A percentile compares a stretch with the other conserved stretches of the same genome.
phyloP scores from a whole-genome alignment of 371 early-diverging fungal species.

The Sporodiniella umbellata region DNA sequence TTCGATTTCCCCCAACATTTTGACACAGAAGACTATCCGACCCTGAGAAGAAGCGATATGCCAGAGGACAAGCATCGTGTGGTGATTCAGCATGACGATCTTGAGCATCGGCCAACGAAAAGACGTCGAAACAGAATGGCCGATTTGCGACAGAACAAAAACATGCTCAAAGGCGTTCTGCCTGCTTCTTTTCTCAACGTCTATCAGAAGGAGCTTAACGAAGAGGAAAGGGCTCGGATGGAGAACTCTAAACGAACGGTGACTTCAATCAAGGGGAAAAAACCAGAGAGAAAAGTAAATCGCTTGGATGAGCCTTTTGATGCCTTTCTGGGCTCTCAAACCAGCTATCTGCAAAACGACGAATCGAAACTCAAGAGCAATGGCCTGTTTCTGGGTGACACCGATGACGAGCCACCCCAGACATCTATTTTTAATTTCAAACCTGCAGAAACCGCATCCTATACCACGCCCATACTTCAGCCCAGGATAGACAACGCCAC shows the following conservation, averaged over 20 bases:
- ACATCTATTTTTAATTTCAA: not conserved
- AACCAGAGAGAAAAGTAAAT: too few species aligned
- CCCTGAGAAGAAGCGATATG: not conserved
- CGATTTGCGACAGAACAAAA: slow-evolving; percentile 1
- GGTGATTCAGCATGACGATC: slow-evolving; percentile 3
- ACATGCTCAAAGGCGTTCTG: slow-evolving; percentile 4
- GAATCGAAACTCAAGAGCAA: not conserved
- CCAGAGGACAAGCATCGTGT: not conserved
- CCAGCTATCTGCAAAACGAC: not conserved
- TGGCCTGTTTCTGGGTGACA: too few species aligned
- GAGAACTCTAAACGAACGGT: not conserved
- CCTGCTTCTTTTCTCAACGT: slow-evolving; percentile 13
- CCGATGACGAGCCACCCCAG: too few species aligned
- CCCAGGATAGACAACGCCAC: not conserved
- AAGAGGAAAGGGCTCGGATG: not conserved
- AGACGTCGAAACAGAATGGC: not conserved
- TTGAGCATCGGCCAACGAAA: slow-evolving; percentile 4
- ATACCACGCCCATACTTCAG: not conserved
- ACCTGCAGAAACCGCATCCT: not conserved
- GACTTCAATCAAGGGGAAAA: not conserved
- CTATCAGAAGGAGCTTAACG: slow-evolving; percentile 3
- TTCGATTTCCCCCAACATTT: slow-evolving; percentile 5
- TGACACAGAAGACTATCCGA: not conserved
- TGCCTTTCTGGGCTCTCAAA: not conserved
- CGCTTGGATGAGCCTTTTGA: slow-evolving; percentile 1